These are phyloP conservation scores for Teratosphaeria destructans DNA, from an alignment of 2,329 filamentous ascomycete species.

Conservation along the genomic window DNA sequence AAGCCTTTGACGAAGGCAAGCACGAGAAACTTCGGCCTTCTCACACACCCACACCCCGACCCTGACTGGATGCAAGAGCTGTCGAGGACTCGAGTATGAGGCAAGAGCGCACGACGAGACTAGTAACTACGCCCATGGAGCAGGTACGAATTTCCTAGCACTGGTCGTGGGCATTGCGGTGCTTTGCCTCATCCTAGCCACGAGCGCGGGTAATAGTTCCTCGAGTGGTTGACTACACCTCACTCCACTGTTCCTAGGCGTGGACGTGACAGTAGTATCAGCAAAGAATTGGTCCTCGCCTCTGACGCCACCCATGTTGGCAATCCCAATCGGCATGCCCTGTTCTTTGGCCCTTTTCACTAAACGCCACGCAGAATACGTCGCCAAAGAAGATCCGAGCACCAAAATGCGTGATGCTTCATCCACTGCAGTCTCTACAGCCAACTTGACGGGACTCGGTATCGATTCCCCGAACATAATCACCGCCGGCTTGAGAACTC, in stretches of 20 bases:
- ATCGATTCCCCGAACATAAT: constrained; percentile 97
- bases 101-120: background rate
- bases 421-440: constrained; percentile 72
- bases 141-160: background rate
- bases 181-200: constrained; percentile 5
- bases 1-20: background rate
- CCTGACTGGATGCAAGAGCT: background rate
- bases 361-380: constrained; percentile 88
- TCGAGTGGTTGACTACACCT: constrained; percentile 32
- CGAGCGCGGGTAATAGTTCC: constrained; percentile 27
- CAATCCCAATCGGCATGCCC: constrained; percentile 73
- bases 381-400: constrained; percentile 81
- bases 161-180: background rate
- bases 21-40: background rate
- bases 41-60: background rate
- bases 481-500: constrained; percentile 83
- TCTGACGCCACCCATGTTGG: constrained; percentile 78
- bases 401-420: constrained; percentile 64
- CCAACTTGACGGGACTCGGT: constrained; percentile 53
- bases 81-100: background rate
- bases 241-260: constrained; percentile 28
- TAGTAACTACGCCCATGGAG: background rate
- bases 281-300: constrained; percentile 65
- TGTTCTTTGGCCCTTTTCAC: constrained; percentile 73
- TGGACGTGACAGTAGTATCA: constrained; percentile 42